Conservation (phyloP, 768 basidiomycete species). For the Amanita thiersii region DNA sequence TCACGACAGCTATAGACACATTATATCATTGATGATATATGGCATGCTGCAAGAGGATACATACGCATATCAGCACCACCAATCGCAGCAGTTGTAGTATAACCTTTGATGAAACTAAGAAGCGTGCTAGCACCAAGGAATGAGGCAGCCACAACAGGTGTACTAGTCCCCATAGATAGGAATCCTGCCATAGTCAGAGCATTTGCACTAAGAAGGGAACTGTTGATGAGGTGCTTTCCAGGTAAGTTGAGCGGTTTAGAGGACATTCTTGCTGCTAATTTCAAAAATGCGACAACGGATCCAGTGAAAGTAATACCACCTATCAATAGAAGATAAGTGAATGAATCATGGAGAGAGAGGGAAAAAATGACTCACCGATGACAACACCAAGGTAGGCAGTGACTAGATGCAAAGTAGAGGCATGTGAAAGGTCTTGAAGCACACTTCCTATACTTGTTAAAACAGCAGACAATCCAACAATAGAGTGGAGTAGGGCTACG, state of each 20-base stretch:
- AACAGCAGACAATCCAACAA: constrained; percentile 86
- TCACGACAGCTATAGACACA: constrained; percentile 61
- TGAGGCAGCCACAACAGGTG: constrained; percentile 68
- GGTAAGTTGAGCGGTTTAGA: constrained; percentile 68
- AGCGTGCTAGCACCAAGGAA: constrained; percentile 68
- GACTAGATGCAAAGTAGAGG: constrained; percentile 66
- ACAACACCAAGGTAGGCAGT: constrained; percentile 83
- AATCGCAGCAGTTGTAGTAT: constrained; percentile 85
- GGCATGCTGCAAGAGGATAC: constrained; percentile 19
- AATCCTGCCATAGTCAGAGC: constrained; percentile 71
- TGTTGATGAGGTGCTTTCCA: constrained; percentile 71
- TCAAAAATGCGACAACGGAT: constrained; percentile 84
- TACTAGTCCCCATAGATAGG: constrained; percentile 56
- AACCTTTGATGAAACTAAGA: constrained; percentile 80
- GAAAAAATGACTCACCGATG: constrained; percentile 46
- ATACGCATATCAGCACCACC: constrained; percentile 91
- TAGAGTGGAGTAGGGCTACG: constrained; percentile 73
- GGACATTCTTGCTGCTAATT: constrained; percentile 76
- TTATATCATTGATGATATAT: constrained; percentile 1
- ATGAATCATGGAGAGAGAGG: not conserved
- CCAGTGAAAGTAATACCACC: constrained; percentile 87
- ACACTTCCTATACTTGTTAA: constrained; percentile 82
- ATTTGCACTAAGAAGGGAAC: constrained; percentile 65
- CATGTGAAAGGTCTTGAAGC: constrained; percentile 59
- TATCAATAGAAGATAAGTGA: constrained; percentile 15